Percentiles rank a stretch among this genome's conserved stretches.
phyloP scores from a whole-genome alignment of 1,284 basidiomycete species.

The Ganoderma boninense region DNA sequence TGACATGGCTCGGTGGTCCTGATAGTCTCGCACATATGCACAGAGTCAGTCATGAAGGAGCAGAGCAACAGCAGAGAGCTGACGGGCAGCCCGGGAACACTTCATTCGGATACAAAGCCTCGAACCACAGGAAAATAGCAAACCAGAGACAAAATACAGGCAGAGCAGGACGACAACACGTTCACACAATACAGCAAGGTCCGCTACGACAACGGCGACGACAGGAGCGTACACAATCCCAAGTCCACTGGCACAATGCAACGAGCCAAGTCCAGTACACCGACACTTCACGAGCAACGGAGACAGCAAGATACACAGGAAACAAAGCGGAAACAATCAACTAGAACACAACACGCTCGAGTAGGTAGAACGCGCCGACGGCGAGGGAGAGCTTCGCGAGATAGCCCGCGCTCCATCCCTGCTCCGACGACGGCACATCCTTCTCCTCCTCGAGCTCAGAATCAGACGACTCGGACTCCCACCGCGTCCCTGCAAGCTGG shows the following conservation, averaged over 20 bases:
- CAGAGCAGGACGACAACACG: background rate
- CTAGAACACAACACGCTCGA: background rate
- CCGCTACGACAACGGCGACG: background rate
- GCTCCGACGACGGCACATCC: background rate
- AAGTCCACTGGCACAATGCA: background rate
- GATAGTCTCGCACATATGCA: background rate
- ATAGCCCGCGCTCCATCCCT: slow-evolving; percentile 1
- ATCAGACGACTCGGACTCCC: background rate
- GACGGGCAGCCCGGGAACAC: background rate
- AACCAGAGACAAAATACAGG: background rate
- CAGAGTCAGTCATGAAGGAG: background rate
- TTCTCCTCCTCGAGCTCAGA: background rate
- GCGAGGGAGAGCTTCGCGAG: background rate
- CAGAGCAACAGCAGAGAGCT: background rate
- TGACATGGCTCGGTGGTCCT: no score
- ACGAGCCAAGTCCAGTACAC: background rate
- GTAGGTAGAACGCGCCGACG: background rate
- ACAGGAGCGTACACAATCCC: background rate
- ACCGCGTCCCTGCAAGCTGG: background rate
- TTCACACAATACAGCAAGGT: no score
- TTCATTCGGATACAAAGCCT: background rate
- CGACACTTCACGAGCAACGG: no score
- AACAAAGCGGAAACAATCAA: background rate
- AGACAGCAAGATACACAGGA: background rate
- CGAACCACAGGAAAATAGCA: background rate